Evolutionary conservation across 352 stramenopile genomes (phyloP), one percentile per base, ranked within the genome.

Genomic region (Blastocystis sp.): DNA sequence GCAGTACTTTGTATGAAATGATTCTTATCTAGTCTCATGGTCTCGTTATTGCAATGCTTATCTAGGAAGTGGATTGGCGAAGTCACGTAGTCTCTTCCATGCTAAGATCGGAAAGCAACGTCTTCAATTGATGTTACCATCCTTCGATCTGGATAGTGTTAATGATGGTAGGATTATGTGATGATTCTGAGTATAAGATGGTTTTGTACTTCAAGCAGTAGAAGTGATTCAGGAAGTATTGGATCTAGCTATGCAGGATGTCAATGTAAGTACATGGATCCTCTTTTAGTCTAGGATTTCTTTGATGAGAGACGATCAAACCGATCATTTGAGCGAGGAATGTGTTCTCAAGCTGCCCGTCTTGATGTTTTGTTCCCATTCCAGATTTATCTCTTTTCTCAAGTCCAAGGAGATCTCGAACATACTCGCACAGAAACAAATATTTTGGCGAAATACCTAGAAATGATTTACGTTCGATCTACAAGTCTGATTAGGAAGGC

Each of bases 301-400:
- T 51, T 87, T 19, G 43, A 74, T 21, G 49, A 46, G 32, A 61
- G 56, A 39, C 39, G 46, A 24, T 3, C 27, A 12, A 3, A 32
- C 35, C 21, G 24, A 4, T 19, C n/a, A 16, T 87, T 87, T 29
- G 59, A 78, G 42, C 27, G 43, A 3, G 74, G 56, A 35, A 51
- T 7, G 16, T 87, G 65, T 58, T 78, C 77, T 21, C 59, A 78
- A 37, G 42, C 24, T 21, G 77, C 65, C 5, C 77, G 77, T 19
- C 29, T 78, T 37, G 46, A 74, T 29, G 77, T 87, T 37, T 46
- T 87, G n/a, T 87, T 87, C 77, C 77, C 77, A 7, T 87, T 87
- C 65, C 77, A 87, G 49, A 87, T 87, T 32, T 87, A 87, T 43
- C 29, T 87, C 29, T 87, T 87, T 58, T 78, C 59, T 46, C 77